These are phyloP conservation scores for Vanderwaltozyma tropicalis DNA, from an alignment of 805 yeast species.

Conservation along the genomic window DNA sequence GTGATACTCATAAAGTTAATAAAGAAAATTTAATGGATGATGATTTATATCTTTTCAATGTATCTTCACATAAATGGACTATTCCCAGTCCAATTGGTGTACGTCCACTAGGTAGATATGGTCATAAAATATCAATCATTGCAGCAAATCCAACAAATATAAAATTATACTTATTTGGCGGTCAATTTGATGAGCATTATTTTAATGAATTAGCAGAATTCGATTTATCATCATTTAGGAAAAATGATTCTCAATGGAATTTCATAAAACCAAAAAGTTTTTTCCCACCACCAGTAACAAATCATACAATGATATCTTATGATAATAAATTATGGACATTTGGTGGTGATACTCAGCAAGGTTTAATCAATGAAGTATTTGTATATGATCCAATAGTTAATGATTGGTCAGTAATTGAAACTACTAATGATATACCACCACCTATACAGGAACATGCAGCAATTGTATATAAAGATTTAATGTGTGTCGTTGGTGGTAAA, in stretches of 20 bases:
- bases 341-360: conserved; percentile 81
- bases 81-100: conserved; percentile 62
- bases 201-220: conserved; percentile 79
- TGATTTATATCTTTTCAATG: conserved; percentile 76
- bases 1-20: conserved; percentile 79
- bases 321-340: conserved; percentile 73
- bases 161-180: conserved; percentile 78
- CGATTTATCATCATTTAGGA: conserved; percentile 77
- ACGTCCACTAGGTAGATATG: conserved; percentile 87
- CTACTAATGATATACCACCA: conserved; percentile 50
- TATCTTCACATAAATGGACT: conserved; percentile 68
- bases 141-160: conserved; percentile 49
- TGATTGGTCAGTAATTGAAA: conserved; percentile 60
- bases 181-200: conserved; percentile 75
- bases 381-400: conserved; percentile 60
- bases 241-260: conserved; percentile 79
- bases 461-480: conserved; percentile 63
- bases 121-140: conserved; percentile 79
- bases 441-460: conserved; percentile 92
- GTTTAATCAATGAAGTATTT: conserved; percentile 68
- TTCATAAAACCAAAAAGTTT: conserved; percentile 43
- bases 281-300: conserved; percentile 66
- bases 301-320: conserved; percentile 79
- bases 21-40: conserved; percentile 78
- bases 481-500: conserved; percentile 88